These are phyloP conservation scores for Arachis hypogaea DNA, from an alignment of 306 rosid genomes.

Conservation along the genomic window DNA sequence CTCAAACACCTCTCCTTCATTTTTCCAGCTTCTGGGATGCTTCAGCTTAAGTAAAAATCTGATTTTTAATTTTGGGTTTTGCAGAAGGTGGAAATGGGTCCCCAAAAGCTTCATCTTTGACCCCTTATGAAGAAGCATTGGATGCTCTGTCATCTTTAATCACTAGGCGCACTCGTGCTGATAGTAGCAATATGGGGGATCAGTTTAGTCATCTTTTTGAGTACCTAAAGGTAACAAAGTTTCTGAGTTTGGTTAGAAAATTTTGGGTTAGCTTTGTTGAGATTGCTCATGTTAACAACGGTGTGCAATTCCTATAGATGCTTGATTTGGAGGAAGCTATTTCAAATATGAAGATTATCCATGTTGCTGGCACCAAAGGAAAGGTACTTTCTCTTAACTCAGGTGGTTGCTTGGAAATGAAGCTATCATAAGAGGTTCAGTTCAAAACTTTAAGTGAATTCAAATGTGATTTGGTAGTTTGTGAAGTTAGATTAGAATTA, in stretches of 20 bases:
- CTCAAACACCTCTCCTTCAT: conserved; percentile 9
- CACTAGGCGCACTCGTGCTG: conserved; percentile 81
- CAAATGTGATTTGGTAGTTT: conserved; percentile 6
- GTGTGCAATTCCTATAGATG: conserved; percentile 51
- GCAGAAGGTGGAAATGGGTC: conserved; percentile 51
- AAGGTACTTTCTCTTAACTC: conserved; percentile 60
- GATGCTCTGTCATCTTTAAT: conserved; percentile 86
- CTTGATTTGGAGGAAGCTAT: conserved; percentile 86
- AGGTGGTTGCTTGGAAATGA: conserved; percentile 41
- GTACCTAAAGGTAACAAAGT: conserved; percentile 61
- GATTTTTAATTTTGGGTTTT: conserved; percentile 29
- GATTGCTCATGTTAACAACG: conserved; percentile 16
- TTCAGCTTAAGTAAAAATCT: conserved; percentile 20
- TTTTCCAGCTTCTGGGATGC: conserved; percentile 22
- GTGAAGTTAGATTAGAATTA: conserved; percentile 4
- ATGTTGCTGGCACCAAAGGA: conserved; percentile 99
- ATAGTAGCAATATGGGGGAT: conserved; percentile 76
- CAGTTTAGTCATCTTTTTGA: conserved; percentile 67
- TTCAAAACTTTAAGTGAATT: conserved; percentile 17
- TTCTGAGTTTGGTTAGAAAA: conserved; percentile 28
- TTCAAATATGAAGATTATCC: conserved; percentile 85
- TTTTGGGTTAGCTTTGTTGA: conserved; percentile 22
- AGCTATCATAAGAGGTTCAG: conserved; percentile 24
- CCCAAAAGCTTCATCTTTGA: conserved; percentile 41
- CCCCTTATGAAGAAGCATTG: conserved; percentile 81